phyloP scores from a whole-genome alignment of 2,329 filamentous ascomycete species.

The Diaporthe citri region DNA sequence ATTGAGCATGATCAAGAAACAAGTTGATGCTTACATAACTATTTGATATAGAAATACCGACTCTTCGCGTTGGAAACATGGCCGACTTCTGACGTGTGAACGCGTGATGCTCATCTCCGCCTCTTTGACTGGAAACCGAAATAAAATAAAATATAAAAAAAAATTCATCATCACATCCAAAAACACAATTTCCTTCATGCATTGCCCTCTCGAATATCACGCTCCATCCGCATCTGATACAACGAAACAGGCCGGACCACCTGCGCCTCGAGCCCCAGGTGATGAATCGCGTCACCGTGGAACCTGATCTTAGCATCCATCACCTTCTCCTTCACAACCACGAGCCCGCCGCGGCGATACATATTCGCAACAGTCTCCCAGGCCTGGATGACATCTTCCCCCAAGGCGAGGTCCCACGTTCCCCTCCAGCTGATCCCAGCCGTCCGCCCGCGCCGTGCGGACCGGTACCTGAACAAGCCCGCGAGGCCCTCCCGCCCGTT shows the following conservation, averaged over 20 bases:
- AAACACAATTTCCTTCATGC: too few species aligned
- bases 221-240: neutral
- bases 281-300: neutral
- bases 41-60: too few species aligned
- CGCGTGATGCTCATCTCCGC: too few species aligned
- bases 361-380: neutral
- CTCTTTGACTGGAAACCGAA: too few species aligned
- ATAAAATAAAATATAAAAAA: too few species aligned
- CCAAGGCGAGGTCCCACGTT: neutral
- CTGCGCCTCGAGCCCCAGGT: neutral
- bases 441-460: constrained; percentile 28
- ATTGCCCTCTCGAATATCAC: neutral
- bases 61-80: too few species aligned
- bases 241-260: neutral
- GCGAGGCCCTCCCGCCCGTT: constrained; percentile 50
- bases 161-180: too few species aligned
- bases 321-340: neutral
- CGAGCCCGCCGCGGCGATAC: neutral
- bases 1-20: too few species aligned
- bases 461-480: constrained; percentile 49
- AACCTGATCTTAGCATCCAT: neutral
- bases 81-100: too few species aligned
- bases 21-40: too few species aligned
- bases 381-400: neutral
- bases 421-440: constrained; percentile 46